Base-by-base conservation (phyloP, 1,284 basidiomycete genomes). In the Psilocybe mexicana region DNA sequence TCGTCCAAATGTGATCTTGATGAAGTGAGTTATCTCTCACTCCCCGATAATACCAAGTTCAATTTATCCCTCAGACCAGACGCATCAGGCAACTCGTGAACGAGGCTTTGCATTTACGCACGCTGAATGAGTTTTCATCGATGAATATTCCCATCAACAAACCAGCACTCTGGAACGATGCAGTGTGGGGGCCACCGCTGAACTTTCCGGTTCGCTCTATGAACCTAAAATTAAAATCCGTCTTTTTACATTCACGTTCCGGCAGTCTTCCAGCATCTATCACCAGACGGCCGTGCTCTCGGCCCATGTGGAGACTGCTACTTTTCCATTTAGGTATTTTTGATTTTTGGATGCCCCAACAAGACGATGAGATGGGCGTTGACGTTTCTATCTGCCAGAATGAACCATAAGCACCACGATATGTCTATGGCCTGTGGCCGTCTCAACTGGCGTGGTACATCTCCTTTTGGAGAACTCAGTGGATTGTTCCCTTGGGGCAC, bases 201-300 rank as follows among this genome's bases (percentile, higher is more conserved):
- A 57, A 63, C 52, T 63, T 62, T 61, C 66, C 78, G 60, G 84
- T 85, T 65, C 52, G 81, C 73, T 52, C 23, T 53, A 52, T 57
- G 36, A 14, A 50, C 18, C 25, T 42, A 7, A 23, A 10, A 40
- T 40, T 47, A 18, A 4, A 43, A 14, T 45, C 26, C 30, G 30
- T 33, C 14, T 30, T n/a, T 36, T 55, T 53, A 48, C 54, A 47
- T 35, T 30, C 54, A 42, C 46, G 53, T 45, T n/a, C 53, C 43
- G 46, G 51, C 64, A 88, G 82, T 65, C 61, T 35, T 65, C 70
- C 11, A 76, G 73, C 50, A 56, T 71, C 1, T 88, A 86, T 69
- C 80, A 85, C 50, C 74, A 77, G 10, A 88, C 88, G 2, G 87
- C 88, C 6, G 67, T 91, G 38, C 67, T 90, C 6, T 85, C 90